Conservation (phyloP, 2,329 filamentous ascomycete species). For the Diaporthe ilicicola region DNA sequence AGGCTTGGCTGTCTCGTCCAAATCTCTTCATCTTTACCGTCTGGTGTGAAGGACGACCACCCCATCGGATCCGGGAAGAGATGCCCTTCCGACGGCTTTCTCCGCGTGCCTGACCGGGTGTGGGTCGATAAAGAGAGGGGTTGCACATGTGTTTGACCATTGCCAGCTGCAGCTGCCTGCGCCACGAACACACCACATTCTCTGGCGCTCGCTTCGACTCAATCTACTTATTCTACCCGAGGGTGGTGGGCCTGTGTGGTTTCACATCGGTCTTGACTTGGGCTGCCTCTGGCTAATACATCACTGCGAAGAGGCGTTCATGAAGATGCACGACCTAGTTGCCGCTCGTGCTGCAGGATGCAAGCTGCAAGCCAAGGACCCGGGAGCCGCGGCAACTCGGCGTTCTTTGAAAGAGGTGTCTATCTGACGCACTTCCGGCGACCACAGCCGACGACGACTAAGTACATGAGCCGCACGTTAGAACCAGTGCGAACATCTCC, state of each 20-base stretch:
- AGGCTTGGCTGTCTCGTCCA: background rate
- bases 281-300: background rate
- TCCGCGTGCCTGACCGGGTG: background rate
- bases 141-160: slow-evolving; percentile 12
- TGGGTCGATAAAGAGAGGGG: background rate
- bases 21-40: background rate
- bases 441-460: background rate
- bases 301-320: background rate
- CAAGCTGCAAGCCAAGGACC: background rate
- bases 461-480: background rate
- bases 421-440: background rate
- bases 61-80: background rate
- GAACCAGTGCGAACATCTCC: background rate
- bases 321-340: background rate
- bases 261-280: slow-evolving; percentile 1
- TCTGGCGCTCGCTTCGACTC: slow-evolving; percentile 1
- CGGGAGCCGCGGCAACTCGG: background rate
- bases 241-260: slow-evolving; percentile 1
- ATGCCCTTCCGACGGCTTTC: background rate
- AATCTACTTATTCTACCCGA: background rate
- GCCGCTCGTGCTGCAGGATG: background rate
- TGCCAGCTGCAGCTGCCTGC: background rate
- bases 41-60: background rate
- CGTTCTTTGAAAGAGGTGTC: background rate
- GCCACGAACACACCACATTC: slow-evolving; percentile 4